These are phyloP conservation scores for Diutina catenulata DNA, from an alignment of 1,139 yeast species.

Conservation along the genomic window DNA sequence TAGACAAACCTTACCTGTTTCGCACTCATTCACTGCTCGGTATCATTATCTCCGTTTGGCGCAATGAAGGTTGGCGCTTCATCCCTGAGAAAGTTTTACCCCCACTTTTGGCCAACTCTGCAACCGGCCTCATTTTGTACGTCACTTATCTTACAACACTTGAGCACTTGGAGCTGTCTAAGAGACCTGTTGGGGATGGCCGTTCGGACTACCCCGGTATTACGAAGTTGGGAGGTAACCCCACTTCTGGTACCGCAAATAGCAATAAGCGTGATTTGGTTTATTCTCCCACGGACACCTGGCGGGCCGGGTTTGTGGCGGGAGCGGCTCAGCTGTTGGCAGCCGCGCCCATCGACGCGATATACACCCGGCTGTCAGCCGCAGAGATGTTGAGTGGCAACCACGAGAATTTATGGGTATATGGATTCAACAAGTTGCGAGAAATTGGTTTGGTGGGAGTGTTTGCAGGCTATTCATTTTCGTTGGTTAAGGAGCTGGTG, in stretches of 20 bases:
- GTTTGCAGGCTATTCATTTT: slow-evolving; percentile 77
- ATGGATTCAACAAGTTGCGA: slow-evolving; percentile 54
- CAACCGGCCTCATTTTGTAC: slow-evolving; percentile 76
- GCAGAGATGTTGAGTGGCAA: slow-evolving; percentile 60
- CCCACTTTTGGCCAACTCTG: slow-evolving; percentile 77
- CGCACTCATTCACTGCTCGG: slow-evolving; percentile 73
- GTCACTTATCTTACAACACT: slow-evolving; percentile 60
- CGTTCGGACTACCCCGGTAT: no score
- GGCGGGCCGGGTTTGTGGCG: slow-evolving; percentile 75
- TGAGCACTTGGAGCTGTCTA: slow-evolving; percentile 18
- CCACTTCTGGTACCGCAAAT: not conserved
- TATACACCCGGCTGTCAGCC: slow-evolving; percentile 69
- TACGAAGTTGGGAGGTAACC: no score
- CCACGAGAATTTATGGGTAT: slow-evolving; percentile 66
- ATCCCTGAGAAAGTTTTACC: slow-evolving; percentile 80
- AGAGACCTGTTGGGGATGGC: not conserved
- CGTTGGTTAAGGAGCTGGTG: slow-evolving; percentile 65
- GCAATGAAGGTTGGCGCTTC: slow-evolving; percentile 75
- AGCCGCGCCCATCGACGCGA: slow-evolving; percentile 91
- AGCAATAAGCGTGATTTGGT: slow-evolving; percentile 9
- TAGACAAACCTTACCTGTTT: slow-evolving; percentile 49
- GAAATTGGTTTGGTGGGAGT: slow-evolving; percentile 78
- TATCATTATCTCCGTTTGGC: slow-evolving; percentile 56
- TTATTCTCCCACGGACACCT: slow-evolving; percentile 40
- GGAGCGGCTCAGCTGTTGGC: slow-evolving; percentile 83